Evolutionary conservation across 805 yeast genomes (phyloP).

Genomic region (Candida andamanensis): DNA sequence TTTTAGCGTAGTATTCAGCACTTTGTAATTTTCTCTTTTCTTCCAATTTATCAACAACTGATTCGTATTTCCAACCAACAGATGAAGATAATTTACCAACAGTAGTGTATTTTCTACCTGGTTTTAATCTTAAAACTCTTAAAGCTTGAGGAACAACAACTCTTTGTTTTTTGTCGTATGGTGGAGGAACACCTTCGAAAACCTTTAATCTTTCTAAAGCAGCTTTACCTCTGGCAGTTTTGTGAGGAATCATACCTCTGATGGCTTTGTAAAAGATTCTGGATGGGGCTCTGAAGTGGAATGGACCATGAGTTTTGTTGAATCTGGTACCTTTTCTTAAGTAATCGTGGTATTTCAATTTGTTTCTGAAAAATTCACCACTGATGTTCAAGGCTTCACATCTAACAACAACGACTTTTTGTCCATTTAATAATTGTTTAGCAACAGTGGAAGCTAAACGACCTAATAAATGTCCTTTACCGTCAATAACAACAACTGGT

Average conservation of each 20-base stretch:
- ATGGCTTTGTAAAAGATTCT: constrained; percentile 99
- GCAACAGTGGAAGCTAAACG: constrained; percentile 99
- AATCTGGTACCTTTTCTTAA: constrained; percentile 98
- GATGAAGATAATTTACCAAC: constrained; percentile 93
- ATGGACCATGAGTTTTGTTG: constrained; percentile 99
- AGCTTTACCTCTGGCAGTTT: constrained; percentile 99
- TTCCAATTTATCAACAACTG: constrained; percentile 94
- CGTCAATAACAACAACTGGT: constrained; percentile 98
- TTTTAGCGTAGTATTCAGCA: constrained; percentile 98
- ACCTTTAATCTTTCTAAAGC: constrained; percentile 99
- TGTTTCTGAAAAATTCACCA: constrained; percentile 99
- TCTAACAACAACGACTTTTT: constrained; percentile 96
- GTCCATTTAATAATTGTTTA: constrained; percentile 97
- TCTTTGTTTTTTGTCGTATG: constrained; percentile 99
- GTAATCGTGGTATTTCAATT: constrained; percentile 99
- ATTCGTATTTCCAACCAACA: constrained; percentile 99
- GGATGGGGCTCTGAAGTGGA: constrained; percentile 99
- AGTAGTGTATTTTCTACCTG: constrained; percentile 99
- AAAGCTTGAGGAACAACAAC: constrained; percentile 99
- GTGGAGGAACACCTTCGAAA: constrained; percentile 99
- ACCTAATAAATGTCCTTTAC: constrained; percentile 99
- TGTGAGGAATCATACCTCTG: constrained; percentile 99
- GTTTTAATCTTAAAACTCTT: constrained; percentile 98
- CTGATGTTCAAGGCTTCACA: constrained; percentile 97
- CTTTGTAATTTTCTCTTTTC: constrained; percentile 99